Percentiles rank a stretch among this genome's conserved stretches.
These are phyloP conservation scores for bread wheat (Triticum aestivum) DNA, from an alignment of 176 grass and related monocot genomes.

Conservation along the genomic window IWGSC_CS_RefSeq_v2.1 NC_057814.1:605701001-605701500, in stretches of 20 bases:
- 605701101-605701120: constrained; percentile 45
- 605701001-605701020: constrained; percentile 19
- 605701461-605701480: constrained; percentile 32
- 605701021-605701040: constrained; percentile 1
- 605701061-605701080: constrained; percentile 4
- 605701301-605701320: neutral
- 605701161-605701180: constrained; percentile 46
- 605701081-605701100: constrained; percentile 57
- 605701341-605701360: neutral
- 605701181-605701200: constrained; percentile 44
- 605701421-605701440: constrained; percentile 38
- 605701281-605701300: constrained; percentile 43
- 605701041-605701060: constrained; percentile 28
- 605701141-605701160: constrained; percentile 37
- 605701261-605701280: constrained; percentile 58
- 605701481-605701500: constrained; percentile 45
- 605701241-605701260: constrained; percentile 38
- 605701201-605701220: neutral
- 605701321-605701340: neutral
- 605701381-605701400: neutral
- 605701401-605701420: neutral
- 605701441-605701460: constrained; percentile 34
- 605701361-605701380: neutral
- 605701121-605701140: constrained; percentile 16
- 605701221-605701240: constrained; percentile 51